Evolutionary conservation across 176 grass and related monocot species (phyloP).

Genomic region (Juncus inflexus): DNA sequence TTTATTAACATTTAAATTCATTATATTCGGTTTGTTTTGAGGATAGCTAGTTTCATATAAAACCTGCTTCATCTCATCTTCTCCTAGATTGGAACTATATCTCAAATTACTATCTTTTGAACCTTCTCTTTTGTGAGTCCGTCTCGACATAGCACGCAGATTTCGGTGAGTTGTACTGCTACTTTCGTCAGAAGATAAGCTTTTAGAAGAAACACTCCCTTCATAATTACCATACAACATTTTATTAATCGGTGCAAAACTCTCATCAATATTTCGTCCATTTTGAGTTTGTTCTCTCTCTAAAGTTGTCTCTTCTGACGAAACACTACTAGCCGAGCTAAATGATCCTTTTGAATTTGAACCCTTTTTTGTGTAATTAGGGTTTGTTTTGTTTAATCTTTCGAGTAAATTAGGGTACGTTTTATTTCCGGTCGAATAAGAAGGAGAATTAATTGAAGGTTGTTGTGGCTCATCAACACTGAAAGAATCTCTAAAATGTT

Average conservation of each 20-base stretch:
- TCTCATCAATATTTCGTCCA: neutral
- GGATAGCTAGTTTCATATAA: constrained; percentile 11
- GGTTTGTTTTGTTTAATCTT: constrained; percentile 4
- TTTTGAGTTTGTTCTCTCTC: neutral
- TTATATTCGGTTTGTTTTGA: neutral
- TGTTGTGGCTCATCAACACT: neutral
- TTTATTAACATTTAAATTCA: neutral
- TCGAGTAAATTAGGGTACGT: constrained; percentile 3
- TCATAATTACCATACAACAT: neutral
- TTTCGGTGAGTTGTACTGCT: constrained; percentile 12
- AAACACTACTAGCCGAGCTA: constrained; percentile 9
- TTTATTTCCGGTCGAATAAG: neutral
- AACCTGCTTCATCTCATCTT: constrained; percentile 4
- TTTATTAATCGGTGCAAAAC: neutral
- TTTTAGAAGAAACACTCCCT: constrained; percentile 14
- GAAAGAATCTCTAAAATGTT: neutral
- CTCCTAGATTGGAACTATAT: constrained; percentile 3
- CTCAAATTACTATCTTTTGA: constrained; percentile 14
- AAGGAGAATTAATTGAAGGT: neutral
- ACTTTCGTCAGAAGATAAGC: constrained; percentile 25
- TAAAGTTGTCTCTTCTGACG: constrained; percentile 7
- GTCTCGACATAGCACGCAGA: neutral
- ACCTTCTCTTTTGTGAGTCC: neutral
- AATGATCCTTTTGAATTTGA: too few relatives aligned
- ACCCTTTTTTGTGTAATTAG: neutral